Percentiles rank a stretch among this genome's conserved stretches.
Conservation (phyloP, 768 basidiomycete species). For the Suillus subaureus region DNA sequence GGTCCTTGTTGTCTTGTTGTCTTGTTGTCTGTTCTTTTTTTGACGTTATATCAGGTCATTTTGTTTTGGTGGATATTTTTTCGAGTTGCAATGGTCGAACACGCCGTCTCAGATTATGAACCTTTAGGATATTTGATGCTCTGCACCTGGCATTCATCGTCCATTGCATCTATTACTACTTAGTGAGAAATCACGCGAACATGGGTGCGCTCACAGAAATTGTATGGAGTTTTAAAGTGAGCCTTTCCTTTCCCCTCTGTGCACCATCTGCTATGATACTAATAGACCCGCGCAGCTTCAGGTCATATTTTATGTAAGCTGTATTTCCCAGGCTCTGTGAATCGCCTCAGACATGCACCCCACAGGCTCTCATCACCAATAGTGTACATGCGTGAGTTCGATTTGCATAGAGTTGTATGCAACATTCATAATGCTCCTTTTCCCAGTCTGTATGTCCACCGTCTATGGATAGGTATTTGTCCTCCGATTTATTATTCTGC, state of each 20-base stretch:
- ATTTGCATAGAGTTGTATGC: not conserved
- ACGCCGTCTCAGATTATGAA: not conserved
- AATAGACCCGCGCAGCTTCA: not conserved
- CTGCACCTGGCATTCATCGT: not conserved
- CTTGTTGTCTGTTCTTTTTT: slow-evolving; percentile 1
- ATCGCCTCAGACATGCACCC: not conserved
- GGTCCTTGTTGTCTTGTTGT: not conserved
- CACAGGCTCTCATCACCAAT: not conserved
- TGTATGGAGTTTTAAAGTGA: slow-evolving; percentile 23
- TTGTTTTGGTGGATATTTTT: not conserved
- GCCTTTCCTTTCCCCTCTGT: not conserved
- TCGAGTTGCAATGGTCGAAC: not conserved
- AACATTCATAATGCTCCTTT: not conserved
- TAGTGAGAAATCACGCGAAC: not conserved
- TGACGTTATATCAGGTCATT: not conserved
- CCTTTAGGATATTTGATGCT: not conserved
- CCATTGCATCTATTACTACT: not conserved
- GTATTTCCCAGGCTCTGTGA: not conserved
- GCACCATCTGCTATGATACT: not conserved
- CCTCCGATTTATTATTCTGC: not conserved
- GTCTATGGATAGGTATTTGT: not conserved
- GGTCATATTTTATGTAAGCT: not conserved
- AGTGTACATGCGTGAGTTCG: not conserved
- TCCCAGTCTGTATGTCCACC: not conserved
- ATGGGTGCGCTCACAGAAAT: not conserved